phyloP scores from a whole-genome alignment of 495 filamentous ascomycete genomes.

The Aspergillus carlsbadensis region DNA sequence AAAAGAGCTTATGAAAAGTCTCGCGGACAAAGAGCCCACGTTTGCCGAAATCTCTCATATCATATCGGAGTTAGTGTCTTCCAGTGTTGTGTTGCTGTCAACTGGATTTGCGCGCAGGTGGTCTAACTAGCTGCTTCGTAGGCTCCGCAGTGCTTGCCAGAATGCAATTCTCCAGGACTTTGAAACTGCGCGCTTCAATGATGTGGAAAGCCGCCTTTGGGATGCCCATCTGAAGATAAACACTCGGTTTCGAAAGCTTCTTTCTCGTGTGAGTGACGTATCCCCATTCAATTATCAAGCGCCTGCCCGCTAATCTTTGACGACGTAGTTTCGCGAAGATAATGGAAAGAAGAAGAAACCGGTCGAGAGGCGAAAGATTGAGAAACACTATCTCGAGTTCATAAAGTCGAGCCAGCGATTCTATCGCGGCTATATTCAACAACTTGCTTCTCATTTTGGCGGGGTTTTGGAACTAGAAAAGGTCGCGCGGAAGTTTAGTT shows the following conservation, averaged over 20 bases:
- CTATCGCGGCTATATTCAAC: constrained; percentile 81
- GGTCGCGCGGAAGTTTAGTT: constrained; percentile 65
- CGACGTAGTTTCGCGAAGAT: constrained; percentile 50
- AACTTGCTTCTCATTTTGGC: constrained; percentile 67
- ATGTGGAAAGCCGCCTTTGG: constrained; percentile 75
- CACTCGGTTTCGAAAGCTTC: constrained; percentile 65
- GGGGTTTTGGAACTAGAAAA: constrained; percentile 71
- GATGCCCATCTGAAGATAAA: constrained; percentile 75
- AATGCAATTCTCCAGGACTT: constrained; percentile 72
- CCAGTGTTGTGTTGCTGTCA: neutral
- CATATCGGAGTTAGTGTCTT: constrained; percentile 54
- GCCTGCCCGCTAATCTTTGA: constrained; percentile 14
- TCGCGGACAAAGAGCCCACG: constrained; percentile 52
- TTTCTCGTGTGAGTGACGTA: constrained; percentile 46
- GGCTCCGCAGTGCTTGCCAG: constrained; percentile 69
- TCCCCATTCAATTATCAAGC: constrained; percentile 7
- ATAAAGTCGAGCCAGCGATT: constrained; percentile 84
- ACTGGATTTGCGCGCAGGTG: constrained; percentile 21
- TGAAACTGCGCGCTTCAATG: constrained; percentile 58
- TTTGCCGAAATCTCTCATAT: constrained; percentile 58
- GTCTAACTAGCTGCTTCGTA: constrained; percentile 32
- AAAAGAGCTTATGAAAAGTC: constrained; percentile 47
- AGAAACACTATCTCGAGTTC: constrained; percentile 76
- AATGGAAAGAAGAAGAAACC: constrained; percentile 63
- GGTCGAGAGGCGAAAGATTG: constrained; percentile 75